Percentiles rank a stretch among this genome's conserved stretches.
phyloP scores from a whole-genome alignment of 1,284 basidiomycete genomes.

The Tilletia indica region DNA sequence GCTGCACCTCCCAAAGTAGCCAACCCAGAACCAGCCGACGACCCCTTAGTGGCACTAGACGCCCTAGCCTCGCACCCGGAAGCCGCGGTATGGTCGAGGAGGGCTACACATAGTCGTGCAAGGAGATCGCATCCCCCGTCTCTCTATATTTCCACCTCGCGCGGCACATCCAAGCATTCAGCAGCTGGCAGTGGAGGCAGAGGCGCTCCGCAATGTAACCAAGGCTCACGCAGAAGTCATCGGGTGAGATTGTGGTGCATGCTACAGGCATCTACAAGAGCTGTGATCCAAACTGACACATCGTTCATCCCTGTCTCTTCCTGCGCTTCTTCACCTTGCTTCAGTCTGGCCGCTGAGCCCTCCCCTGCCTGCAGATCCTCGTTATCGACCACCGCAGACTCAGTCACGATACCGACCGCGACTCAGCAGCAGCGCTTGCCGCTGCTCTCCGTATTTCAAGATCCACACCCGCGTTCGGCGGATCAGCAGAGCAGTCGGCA shows the following conservation, averaged over 20 bases:
- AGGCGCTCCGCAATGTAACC: conserved; percentile 14
- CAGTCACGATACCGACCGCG: conserved; percentile 41
- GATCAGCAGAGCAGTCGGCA: neutral
- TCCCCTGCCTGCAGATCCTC: conserved; percentile 40
- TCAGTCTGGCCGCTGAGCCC: conserved; percentile 43
- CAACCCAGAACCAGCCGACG: too few species aligned
- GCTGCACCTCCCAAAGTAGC: too few species aligned
- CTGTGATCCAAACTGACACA: neutral
- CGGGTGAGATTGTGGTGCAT: neutral
- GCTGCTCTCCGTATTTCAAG: conserved; percentile 19
- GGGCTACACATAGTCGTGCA: too few species aligned
- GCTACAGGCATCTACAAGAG: neutral
- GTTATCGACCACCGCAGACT: conserved; percentile 42
- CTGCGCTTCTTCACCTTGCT: conserved; percentile 40
- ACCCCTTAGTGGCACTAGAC: too few species aligned
- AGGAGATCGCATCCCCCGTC: too few species aligned
- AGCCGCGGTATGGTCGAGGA: too few species aligned
- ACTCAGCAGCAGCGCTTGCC: neutral
- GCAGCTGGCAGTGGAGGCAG: conserved; percentile 7
- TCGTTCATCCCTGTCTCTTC: conserved; percentile 29
- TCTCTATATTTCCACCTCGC: conserved; percentile 19
- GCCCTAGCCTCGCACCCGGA: too few species aligned
- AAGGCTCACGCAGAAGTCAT: neutral
- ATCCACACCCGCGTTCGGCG: conserved; percentile 11
- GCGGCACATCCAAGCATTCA: neutral